Percentiles rank a stretch among this genome's conserved stretches.
Evolutionary conservation across 225 moss, liverwort and hornwort genomes (phyloP).

Genomic region (Pseudisothecium myosuroides): DNA sequence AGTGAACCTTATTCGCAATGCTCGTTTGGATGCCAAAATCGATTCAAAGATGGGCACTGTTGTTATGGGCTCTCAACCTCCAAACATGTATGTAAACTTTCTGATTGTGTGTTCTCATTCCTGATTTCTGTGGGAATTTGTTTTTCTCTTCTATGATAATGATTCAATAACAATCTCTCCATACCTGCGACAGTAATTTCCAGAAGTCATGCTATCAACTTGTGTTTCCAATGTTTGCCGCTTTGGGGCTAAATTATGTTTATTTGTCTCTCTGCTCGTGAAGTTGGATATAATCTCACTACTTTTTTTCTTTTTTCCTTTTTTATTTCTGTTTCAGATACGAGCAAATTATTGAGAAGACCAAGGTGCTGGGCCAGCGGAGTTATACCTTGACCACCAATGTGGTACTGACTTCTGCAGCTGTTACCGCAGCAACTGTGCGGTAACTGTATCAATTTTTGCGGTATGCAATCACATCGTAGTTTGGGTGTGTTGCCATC

Average conservation of each 20-base stretch:
- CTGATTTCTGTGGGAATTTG: background rate
- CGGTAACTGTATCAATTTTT: constrained; percentile 24
- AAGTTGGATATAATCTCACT: background rate
- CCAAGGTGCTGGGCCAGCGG: constrained; percentile 72
- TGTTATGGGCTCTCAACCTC: constrained; percentile 91
- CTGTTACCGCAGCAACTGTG: constrained; percentile 40
- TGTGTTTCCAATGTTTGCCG: background rate
- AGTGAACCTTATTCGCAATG: constrained; percentile 83
- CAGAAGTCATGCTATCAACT: background rate
- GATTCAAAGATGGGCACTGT: constrained; percentile 94
- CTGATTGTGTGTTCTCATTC: background rate
- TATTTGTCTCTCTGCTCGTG: background rate
- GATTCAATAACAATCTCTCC: background rate
- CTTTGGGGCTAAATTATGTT: background rate
- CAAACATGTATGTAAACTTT: constrained; percentile 59
- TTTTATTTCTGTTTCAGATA: constrained; percentile 32
- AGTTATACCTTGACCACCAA: constrained; percentile 71
- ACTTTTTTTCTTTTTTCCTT: background rate
- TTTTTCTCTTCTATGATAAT: background rate
- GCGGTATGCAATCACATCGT: constrained; percentile 1
- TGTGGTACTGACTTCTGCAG: constrained; percentile 58
- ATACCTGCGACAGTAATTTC: background rate
- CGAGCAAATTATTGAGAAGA: constrained; percentile 95
- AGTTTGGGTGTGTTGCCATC: background rate
- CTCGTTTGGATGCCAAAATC: constrained; percentile 88